Conservation (phyloP, 768 basidiomycete species). For the Hericium rajendrae region DNA sequence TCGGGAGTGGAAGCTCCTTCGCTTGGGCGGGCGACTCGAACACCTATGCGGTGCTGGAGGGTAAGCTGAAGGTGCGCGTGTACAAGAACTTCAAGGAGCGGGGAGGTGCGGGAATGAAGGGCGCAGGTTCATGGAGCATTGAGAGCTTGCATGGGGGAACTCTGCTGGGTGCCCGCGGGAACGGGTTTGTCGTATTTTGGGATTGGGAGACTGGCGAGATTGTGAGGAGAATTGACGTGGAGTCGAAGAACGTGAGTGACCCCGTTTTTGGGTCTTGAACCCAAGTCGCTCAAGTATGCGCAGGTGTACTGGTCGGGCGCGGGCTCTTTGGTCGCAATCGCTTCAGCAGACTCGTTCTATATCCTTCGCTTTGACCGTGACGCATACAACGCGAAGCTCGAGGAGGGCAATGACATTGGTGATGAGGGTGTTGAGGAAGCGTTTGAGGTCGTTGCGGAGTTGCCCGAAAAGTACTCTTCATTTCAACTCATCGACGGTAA, state of each 20-base stretch:
- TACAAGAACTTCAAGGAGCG: constrained; percentile 94
- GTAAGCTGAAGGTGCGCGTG: constrained; percentile 69
- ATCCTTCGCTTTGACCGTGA: constrained; percentile 85
- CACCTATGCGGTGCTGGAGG: constrained; percentile 93
- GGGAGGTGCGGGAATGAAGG: constrained; percentile 59
- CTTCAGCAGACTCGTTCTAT: constrained; percentile 85
- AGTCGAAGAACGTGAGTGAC: constrained; percentile 75
- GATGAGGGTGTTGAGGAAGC: constrained; percentile 97
- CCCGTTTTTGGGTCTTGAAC: too few species aligned
- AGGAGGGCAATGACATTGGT: constrained; percentile 59
- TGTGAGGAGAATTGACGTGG: constrained; percentile 89
- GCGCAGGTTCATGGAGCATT: constrained; percentile 72
- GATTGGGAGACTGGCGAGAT: constrained; percentile 97
- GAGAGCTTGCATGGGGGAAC: constrained; percentile 84
- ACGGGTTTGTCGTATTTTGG: constrained; percentile 95
- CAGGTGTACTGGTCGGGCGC: constrained; percentile 88
- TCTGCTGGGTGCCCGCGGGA: constrained; percentile 74
- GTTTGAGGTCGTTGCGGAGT: constrained; percentile 86
- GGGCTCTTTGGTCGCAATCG: constrained; percentile 83
- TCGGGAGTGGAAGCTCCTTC: constrained; percentile 85
- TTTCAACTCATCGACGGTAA: constrained; percentile 17
- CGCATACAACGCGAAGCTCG: constrained; percentile 72
- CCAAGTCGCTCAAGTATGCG: not conserved
- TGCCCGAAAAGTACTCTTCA: constrained; percentile 59
- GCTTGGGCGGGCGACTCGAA: constrained; percentile 97